Conservation (phyloP, 1,284 basidiomycete species). For the Malassezia caprae region DNA sequence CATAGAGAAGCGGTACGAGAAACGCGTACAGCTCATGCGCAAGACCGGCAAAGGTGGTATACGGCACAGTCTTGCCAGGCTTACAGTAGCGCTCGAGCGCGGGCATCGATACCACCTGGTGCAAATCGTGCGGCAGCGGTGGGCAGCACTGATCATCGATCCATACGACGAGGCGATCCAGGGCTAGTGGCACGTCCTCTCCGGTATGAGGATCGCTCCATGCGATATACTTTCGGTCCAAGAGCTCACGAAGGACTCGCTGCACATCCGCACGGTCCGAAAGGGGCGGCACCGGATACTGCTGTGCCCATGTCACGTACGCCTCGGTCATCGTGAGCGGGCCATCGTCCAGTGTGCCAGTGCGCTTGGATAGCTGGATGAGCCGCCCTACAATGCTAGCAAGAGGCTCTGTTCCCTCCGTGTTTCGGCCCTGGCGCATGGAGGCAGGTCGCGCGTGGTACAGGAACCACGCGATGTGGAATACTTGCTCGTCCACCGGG, state of each 20-base stretch:
- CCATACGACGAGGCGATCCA: not conserved
- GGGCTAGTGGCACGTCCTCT: not conserved
- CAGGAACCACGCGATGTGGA: not conserved
- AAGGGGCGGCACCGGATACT: not conserved
- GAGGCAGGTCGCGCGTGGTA: not conserved
- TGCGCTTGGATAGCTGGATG: not conserved
- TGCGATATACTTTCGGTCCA: not conserved
- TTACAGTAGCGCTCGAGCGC: not conserved
- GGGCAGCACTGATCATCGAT: not conserved
- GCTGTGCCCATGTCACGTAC: not conserved
- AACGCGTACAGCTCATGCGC: not conserved
- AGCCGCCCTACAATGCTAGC: not conserved
- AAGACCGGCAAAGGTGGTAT: not conserved
- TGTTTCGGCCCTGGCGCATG: not conserved
- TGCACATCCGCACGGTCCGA: not conserved
- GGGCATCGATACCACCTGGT: not conserved
- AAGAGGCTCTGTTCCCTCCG: not conserved
- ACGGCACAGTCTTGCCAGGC: not conserved
- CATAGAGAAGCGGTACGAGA: slow-evolving; percentile 8
- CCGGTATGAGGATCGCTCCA: not conserved
- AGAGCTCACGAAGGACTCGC: not conserved
- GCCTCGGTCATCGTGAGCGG: not conserved
- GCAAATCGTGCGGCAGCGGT: not conserved
- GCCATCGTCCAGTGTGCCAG: not conserved
- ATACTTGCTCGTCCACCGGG: not conserved